Conservation (phyloP, 345 rosid genomes). For the Arabis hirsuta region DNA sequence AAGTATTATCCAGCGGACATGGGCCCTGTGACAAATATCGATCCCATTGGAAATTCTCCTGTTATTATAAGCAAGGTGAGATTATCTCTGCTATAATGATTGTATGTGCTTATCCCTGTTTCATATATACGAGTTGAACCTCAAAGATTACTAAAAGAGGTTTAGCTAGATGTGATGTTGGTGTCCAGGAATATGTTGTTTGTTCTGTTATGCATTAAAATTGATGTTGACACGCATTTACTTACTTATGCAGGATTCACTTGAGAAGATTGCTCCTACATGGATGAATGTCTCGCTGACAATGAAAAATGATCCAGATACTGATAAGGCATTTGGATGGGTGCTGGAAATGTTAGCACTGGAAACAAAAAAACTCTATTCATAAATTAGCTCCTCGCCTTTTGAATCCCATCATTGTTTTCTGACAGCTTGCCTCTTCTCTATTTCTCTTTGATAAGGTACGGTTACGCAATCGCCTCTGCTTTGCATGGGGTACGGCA, state of each 20-base stretch:
- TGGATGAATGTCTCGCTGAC: conserved; percentile 95
- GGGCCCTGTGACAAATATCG: conserved; percentile 76
- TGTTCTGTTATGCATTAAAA: not conserved
- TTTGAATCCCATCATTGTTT: conserved; percentile 24
- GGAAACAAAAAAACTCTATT: conserved; percentile 6
- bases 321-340: conserved; percentile 98
- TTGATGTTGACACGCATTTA: conserved; percentile 11
- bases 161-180: conserved; percentile 23
- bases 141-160: not conserved
- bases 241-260: conserved; percentile 54
- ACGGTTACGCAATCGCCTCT: conserved; percentile 97
- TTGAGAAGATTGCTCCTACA: conserved; percentile 91
- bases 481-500: conserved; percentile 93
- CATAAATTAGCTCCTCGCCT: conserved; percentile 8
- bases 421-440: conserved; percentile 15
- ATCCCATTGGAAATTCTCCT: conserved; percentile 92
- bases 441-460: conserved; percentile 59
- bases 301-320: conserved; percentile 95
- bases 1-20: conserved; percentile 72
- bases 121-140: conserved; percentile 6
- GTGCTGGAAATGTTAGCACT: conserved; percentile 91
- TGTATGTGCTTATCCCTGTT: conserved; percentile 13
- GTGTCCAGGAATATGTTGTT: not conserved
- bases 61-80: conserved; percentile 80
- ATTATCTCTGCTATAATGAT: not conserved